Conservation (phyloP, 2,329 filamentous ascomycete species). For the Colletotrichum musae region DNA sequence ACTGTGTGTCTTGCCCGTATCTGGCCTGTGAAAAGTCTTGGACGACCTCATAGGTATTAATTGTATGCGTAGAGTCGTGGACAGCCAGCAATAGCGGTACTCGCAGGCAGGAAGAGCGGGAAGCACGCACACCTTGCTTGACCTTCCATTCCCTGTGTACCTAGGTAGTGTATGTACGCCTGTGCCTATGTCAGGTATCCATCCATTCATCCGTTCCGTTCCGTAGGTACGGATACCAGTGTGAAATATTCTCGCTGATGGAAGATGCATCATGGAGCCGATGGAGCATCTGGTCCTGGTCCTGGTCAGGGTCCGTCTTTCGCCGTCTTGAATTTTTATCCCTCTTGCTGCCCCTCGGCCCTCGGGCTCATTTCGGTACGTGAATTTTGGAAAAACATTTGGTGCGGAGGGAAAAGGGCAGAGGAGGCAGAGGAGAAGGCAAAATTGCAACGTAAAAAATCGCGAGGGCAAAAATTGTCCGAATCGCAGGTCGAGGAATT, state of each 20-base stretch:
- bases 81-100: not conserved
- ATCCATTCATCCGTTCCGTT: no score
- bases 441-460: constrained; percentile 8
- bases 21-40: constrained; percentile 36
- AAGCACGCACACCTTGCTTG: not conserved
- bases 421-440: not conserved
- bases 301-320: not conserved
- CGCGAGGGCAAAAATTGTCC: not conserved
- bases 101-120: no score
- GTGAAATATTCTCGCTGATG: no score
- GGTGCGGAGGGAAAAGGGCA: constrained; percentile 12
- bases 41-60: constrained; percentile 31
- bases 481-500: constrained; percentile 22
- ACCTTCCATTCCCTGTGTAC: no score
- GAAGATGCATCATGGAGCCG: not conserved
- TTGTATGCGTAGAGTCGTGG: no score
- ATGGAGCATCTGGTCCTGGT: not conserved
- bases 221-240: no score
- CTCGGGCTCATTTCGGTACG: constrained; percentile 30
- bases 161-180: no score
- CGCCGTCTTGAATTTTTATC: constrained; percentile 6
- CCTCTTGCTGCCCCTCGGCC: constrained; percentile 15
- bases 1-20: constrained; percentile 26
- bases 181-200: no score
- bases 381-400: constrained; percentile 4